A percentile compares a stretch with the other conserved stretches of the same genome.
These are phyloP conservation scores for Penicillium expansum DNA, from an alignment of 2,329 filamentous ascomycete genomes.

Conservation along the genomic window DNA sequence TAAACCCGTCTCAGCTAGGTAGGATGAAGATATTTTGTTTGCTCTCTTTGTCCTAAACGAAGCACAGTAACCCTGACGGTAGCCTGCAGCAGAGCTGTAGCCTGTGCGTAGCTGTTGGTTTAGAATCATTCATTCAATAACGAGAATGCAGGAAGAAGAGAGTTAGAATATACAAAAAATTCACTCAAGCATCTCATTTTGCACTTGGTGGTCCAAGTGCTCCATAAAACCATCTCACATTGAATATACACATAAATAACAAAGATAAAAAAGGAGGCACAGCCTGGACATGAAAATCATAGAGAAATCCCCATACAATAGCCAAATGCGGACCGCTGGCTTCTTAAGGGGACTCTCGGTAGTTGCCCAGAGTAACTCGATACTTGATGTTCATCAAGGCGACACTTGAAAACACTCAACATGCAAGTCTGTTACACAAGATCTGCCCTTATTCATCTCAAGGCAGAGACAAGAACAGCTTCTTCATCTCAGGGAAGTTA, in stretches of 20 bases:
- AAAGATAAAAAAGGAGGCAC: background rate
- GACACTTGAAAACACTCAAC: background rate
- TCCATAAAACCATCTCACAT: background rate
- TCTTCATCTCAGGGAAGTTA: slow-evolving; percentile 31
- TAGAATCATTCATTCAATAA: background rate
- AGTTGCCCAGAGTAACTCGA: background rate
- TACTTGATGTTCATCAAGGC: background rate
- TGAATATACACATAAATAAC: background rate
- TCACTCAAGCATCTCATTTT: background rate
- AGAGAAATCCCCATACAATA: background rate
- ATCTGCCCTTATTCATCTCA: background rate
- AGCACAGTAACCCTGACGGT: background rate
- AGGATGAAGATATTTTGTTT: background rate
- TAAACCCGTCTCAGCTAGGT: background rate
- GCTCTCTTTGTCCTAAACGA: background rate
- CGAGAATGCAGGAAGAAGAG: background rate
- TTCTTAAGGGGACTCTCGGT: too few relatives aligned
- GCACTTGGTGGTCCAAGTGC: too few relatives aligned
- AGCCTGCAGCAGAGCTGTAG: background rate
- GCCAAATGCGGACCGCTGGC: too few relatives aligned
- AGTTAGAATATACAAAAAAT: background rate
- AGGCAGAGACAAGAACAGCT: slow-evolving; percentile 28
- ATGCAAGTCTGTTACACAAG: background rate
- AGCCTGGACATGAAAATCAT: background rate
- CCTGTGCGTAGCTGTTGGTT: background rate